A percentile compares a stretch with the other conserved stretches of the same genome.
These are phyloP conservation scores for Exophiala viscosa DNA, from an alignment of 2,329 filamentous ascomycete species.

Conservation along the genomic window DNA sequence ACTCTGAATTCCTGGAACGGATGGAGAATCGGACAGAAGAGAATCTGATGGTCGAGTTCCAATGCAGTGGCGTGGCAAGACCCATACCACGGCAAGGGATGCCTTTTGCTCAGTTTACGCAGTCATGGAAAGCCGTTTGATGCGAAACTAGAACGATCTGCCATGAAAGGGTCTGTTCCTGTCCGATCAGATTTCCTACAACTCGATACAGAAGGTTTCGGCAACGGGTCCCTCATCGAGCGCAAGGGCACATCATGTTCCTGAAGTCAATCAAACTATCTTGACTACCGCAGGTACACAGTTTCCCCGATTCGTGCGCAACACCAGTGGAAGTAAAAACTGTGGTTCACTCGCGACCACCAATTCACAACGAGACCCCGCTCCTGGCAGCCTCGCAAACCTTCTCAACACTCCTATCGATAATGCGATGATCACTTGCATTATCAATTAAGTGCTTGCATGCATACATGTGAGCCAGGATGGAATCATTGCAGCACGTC, in stretches of 20 bases:
- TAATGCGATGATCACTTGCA: slow-evolving; percentile 12
- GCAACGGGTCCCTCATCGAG: background rate
- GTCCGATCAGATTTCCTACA: slow-evolving; percentile 3
- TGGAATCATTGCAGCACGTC: slow-evolving; percentile 1
- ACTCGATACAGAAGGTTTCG: background rate
- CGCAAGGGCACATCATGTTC: slow-evolving; percentile 13
- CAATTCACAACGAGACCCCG: background rate
- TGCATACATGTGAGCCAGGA: background rate
- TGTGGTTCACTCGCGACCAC: background rate
- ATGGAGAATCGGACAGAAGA: slow-evolving; percentile 16
- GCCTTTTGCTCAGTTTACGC: slow-evolving; percentile 7
- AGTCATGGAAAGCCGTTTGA: slow-evolving; percentile 3
- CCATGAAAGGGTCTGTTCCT: background rate
- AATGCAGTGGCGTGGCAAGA: slow-evolving; percentile 10
- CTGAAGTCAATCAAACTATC: slow-evolving; percentile 3
- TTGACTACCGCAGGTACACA: background rate
- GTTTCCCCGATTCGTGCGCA: background rate
- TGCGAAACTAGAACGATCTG: slow-evolving; percentile 8
- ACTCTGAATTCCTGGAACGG: slow-evolving; percentile 20
- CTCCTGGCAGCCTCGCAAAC: slow-evolving; percentile 12
- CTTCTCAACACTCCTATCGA: slow-evolving; percentile 4
- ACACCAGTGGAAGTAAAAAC: background rate
- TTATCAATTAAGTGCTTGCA: slow-evolving; percentile 23
- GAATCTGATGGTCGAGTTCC: background rate
- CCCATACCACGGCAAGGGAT: slow-evolving; percentile 20